These are phyloP conservation scores for Grosmannia clavigera DNA, from an alignment of 2,329 filamentous ascomycete genomes.

Conservation along the genomic window DNA sequence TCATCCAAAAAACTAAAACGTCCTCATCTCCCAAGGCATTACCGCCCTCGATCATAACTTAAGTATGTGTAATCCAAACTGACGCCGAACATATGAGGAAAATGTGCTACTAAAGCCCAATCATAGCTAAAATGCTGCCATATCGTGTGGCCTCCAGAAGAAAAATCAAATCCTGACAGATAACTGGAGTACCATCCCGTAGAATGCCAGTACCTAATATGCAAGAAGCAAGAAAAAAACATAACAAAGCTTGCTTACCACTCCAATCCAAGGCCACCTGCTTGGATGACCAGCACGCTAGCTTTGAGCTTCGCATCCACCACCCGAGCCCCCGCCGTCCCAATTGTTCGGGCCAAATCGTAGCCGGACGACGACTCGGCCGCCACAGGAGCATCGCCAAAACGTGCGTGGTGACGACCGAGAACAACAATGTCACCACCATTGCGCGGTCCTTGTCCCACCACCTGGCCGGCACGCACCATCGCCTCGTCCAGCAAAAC, in stretches of 20 bases:
- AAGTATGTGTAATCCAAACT: background rate
- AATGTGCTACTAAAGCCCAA: background rate
- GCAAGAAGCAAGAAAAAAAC: background rate
- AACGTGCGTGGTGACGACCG: conserved; percentile 37
- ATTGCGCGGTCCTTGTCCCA: conserved; percentile 47
- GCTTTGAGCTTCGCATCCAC: conserved; percentile 46
- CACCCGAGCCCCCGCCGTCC: conserved; percentile 47
- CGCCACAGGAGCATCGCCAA: conserved; percentile 8
- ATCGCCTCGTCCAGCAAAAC: conserved; percentile 33
- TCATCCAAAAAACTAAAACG: too few relatives aligned
- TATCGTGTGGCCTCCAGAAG: background rate
- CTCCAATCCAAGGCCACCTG: conserved; percentile 21
- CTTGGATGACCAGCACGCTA: conserved; percentile 60
- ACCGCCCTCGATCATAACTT: background rate
- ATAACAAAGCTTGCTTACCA: background rate
- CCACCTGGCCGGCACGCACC: conserved; percentile 41
- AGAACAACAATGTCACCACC: conserved; percentile 61
- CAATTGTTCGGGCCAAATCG: conserved; percentile 41
- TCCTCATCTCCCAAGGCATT: background rate
- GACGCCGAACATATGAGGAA: background rate
- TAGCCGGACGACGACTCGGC: conserved; percentile 15
- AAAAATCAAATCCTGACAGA: background rate
- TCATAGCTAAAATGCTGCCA: background rate
- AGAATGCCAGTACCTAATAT: background rate
- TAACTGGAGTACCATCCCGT: background rate